These are phyloP conservation scores for Pseudonectria foliicola DNA, from an alignment of 2,329 filamentous ascomycete genomes.

Conservation along the genomic window DNA sequence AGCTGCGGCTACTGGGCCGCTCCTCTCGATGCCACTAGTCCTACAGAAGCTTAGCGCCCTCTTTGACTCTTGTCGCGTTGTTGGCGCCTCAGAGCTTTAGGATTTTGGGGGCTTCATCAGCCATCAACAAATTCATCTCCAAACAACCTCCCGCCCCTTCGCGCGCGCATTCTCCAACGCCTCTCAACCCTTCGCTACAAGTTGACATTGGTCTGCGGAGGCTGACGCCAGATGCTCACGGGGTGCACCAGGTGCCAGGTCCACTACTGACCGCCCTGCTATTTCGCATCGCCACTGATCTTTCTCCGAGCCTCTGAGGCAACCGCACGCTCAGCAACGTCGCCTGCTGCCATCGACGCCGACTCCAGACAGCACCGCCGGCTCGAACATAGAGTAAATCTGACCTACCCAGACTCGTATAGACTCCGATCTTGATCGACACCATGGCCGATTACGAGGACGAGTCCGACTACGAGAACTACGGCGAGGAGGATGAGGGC, in stretches of 20 bases:
- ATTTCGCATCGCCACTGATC: constrained; percentile 15
- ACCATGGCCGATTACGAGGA: constrained; percentile 52
- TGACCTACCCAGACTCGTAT: constrained; percentile 1
- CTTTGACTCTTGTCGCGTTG: constrained; percentile 13
- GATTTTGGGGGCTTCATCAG: constrained; percentile 10
- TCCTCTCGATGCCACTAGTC: constrained; percentile 4
- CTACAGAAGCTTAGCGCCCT: not conserved
- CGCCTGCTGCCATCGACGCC: not conserved
- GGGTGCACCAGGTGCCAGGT: constrained; percentile 27
- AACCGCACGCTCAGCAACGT: constrained; percentile 4
- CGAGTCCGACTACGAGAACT: constrained; percentile 60
- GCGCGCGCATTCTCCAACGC: constrained; percentile 13
- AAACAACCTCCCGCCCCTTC: constrained; percentile 10
- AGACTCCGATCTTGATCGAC: constrained; percentile 5
- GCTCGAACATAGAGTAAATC: not conserved
- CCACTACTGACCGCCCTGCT: constrained; percentile 25
- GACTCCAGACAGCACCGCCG: not conserved
- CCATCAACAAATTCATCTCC: constrained; percentile 21
- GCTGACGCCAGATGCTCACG: constrained; percentile 24
- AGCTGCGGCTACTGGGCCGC: not conserved
- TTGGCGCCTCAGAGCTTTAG: constrained; percentile 16
- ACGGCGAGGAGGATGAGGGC: constrained; percentile 57
- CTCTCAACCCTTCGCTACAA: constrained; percentile 10
- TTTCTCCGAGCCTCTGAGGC: constrained; percentile 11
- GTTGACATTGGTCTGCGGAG: constrained; percentile 13